These are phyloP conservation scores for Lagenaria siceraria DNA, from an alignment of 306 rosid species.

Conservation along the genomic window DNA sequence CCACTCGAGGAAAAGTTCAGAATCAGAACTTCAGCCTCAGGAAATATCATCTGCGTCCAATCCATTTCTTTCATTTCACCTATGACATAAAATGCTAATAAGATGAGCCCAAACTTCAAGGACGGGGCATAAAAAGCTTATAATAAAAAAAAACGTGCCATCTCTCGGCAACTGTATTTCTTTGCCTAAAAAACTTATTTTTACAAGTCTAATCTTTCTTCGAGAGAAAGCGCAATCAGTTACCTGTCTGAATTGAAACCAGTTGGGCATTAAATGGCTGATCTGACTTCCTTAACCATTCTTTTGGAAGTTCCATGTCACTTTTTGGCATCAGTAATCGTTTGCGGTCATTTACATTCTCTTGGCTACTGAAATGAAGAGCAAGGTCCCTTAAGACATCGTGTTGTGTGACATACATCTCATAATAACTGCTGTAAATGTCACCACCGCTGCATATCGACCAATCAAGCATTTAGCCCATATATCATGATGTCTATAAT, in stretches of 20 bases:
- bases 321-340: constrained; percentile 77
- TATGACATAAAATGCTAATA: constrained; percentile 13
- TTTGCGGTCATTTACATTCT: constrained; percentile 22
- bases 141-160: background rate
- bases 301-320: constrained; percentile 51
- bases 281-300: constrained; percentile 51
- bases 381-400: constrained; percentile 84
- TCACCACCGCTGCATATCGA: constrained; percentile 49
- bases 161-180: background rate
- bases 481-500: background rate
- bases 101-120: constrained; percentile 2
- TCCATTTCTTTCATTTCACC: constrained; percentile 82
- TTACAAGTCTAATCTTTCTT: background rate
- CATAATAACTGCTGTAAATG: constrained; percentile 57
- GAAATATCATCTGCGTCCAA: constrained; percentile 64
- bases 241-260: constrained; percentile 87
- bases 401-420: constrained; percentile 68
- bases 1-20: constrained; percentile 55
- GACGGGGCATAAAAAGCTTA: background rate
- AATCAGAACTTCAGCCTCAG: constrained; percentile 68
- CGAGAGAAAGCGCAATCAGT: background rate
- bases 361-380: constrained; percentile 41
- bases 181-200: background rate
- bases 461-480: constrained; percentile 8
- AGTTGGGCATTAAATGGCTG: constrained; percentile 54